Base-by-base conservation (phyloP, 2,329 filamentous ascomycete species). In the Ceratocystiopsis brevicomis region DNA sequence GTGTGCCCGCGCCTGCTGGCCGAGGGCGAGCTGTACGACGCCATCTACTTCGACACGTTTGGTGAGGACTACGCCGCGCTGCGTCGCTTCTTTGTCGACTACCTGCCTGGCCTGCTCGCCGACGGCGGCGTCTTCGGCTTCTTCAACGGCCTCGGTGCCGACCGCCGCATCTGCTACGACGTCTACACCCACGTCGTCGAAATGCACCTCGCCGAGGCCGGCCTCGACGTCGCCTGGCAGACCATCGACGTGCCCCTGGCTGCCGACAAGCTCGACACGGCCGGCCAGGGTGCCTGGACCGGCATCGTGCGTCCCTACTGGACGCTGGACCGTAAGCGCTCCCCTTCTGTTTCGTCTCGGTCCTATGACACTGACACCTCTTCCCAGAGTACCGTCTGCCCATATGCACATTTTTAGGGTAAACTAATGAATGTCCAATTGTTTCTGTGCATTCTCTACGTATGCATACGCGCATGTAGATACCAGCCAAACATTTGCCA, bases 1-100 rank as follows among this genome's bases (percentile, higher is more conserved):
- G 62, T 90, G 0, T 65, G 87, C 15, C 80, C 78, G 0, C 63
- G 65, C 41, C 64, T 93, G 9, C 62, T 88, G 1, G 71, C 74
- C 46, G 62, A 74, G 37, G 81, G 80, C 11, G 70, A 80, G 53
- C 63, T 76, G 13, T 87, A 88, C 54, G 83, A 93, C 56, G 83
- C 80, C 25, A 84, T 98, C 51, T 98, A 96, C 65, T 96, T 95
- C 55, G 90, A 98, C 57, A 98, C 90, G 0, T 96, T 96, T 59
- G 90, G 86, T 8, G 90, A 98, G 62, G 83, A 90, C 49, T 98
- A 96, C 60, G 67, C 68, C 2, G 82, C 88, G 57, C 73, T 96
- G 25, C 79, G 80, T 39, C 68, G 77, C 47, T 95, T 96, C 64
- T 94, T 96, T 57, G 79, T 73, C 3, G 90, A 96, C 58, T 76